Conservation (phyloP, 768 basidiomycete species). For the Steccherinum ochraceum region DNA sequence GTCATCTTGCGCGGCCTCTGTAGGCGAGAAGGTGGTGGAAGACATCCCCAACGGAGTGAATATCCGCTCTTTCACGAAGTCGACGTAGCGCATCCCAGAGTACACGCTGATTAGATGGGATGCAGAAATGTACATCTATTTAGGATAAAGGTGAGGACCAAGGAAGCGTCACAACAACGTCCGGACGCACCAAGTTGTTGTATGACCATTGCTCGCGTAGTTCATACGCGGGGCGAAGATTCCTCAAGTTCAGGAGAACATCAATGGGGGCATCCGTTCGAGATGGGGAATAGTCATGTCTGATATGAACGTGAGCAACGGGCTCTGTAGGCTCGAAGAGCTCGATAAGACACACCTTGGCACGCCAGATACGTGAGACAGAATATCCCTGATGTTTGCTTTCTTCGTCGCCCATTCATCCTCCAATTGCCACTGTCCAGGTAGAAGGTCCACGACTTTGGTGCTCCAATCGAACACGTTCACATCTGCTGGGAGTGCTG, state of each 20-base stretch:
- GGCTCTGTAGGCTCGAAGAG: background rate
- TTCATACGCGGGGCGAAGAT: conserved; percentile 27
- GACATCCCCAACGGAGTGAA: conserved; percentile 36
- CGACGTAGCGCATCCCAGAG: conserved; percentile 25
- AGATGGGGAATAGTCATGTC: conserved; percentile 29
- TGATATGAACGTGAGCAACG: conserved; percentile 4
- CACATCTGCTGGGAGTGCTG: conserved; percentile 16
- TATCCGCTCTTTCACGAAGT: conserved; percentile 37
- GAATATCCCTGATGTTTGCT: conserved; percentile 30
- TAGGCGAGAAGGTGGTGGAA: conserved; percentile 30
- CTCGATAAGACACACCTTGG: conserved; percentile 20
- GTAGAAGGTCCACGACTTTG: conserved; percentile 29
- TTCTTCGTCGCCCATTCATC: conserved; percentile 34
- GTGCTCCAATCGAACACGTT: conserved; percentile 22
- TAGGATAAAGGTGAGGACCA: background rate
- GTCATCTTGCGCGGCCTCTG: conserved; percentile 26
- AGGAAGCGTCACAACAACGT: background rate
- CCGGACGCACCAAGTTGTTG: conserved; percentile 28
- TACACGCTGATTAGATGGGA: conserved; percentile 29
- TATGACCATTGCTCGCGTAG: conserved; percentile 32
- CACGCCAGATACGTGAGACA: conserved; percentile 36
- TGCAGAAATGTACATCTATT: conserved; percentile 34
- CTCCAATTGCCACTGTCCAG: conserved; percentile 34
- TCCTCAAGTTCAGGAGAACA: conserved; percentile 18
- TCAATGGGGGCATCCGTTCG: conserved; percentile 21